These are phyloP conservation scores for Lentinula sp. DNA, from an alignment of 768 basidiomycete species.

Conservation along the genomic window DNA sequence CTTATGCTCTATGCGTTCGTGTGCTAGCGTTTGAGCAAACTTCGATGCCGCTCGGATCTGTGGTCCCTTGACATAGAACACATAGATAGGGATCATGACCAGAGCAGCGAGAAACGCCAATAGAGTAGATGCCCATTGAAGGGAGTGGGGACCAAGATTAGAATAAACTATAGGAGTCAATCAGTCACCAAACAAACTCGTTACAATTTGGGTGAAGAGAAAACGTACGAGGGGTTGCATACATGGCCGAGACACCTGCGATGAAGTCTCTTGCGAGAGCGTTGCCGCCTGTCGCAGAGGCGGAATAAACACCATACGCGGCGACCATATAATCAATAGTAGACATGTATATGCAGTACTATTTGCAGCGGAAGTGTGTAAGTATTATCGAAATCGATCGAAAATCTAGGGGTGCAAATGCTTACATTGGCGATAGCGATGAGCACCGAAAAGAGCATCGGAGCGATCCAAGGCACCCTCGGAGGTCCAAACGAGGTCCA, in stretches of 20 bases:
- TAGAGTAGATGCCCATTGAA: slow-evolving; percentile 9
- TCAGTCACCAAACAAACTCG: too few relatives aligned
- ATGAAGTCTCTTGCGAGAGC: slow-evolving; percentile 8
- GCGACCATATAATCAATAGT: slow-evolving; percentile 10
- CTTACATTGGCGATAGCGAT: slow-evolving; percentile 10
- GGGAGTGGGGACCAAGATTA: slow-evolving; percentile 5
- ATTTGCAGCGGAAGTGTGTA: neutral
- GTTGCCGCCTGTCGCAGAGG: slow-evolving; percentile 9
- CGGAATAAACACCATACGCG: slow-evolving; percentile 7
- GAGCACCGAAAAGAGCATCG: slow-evolving; percentile 20
- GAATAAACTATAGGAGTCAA: neutral
- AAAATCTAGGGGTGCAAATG: neutral
- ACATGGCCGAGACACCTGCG: slow-evolving; percentile 8
- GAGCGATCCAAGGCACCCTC: slow-evolving; percentile 40
- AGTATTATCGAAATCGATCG: neutral
- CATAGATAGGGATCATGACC: slow-evolving; percentile 7
- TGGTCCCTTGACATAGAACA: slow-evolving; percentile 9
- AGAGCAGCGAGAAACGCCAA: neutral
- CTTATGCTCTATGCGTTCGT: slow-evolving; percentile 1
- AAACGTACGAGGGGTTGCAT: slow-evolving; percentile 6
- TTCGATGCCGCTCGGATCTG: slow-evolving; percentile 5
- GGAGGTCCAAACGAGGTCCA: slow-evolving; percentile 37
- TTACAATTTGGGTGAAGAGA: too few relatives aligned
- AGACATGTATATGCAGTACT: slow-evolving; percentile 10
- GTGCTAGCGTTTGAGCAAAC: slow-evolving; percentile 6